Evolutionary conservation across 805 yeast genomes (phyloP), one percentile per base, ranked within the genome.

Genomic region (Yarrowia sp.): DNA sequence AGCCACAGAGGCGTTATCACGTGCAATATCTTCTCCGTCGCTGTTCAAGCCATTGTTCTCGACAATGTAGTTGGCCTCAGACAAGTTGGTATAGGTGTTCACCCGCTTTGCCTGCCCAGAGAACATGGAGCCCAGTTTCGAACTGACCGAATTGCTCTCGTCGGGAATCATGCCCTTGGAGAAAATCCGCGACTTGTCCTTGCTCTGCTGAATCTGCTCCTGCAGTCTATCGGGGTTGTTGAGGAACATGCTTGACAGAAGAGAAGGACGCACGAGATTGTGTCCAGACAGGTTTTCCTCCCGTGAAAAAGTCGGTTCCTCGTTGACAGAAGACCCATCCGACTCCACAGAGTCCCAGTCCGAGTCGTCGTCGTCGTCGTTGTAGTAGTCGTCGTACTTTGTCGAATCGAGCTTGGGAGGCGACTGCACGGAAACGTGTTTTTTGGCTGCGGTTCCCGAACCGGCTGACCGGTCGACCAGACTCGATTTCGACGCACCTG

Each of bases 311-410:
- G 73, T 63, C 52, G 75, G 67, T 32, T 70, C 70, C 63, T 78
- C 78, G 58, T 75, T 79, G 67, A 74, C 73, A 1, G 76, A 73
- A 7, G 75, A 72, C 15, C 73, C 76, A 32, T 74, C 74, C 45
- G 75, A 78, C 38, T 78, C 81, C 10, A 77, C 79, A 5, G 79
- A 77, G 68, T 78, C 81, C 81, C 81, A 79, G 41, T 74, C 79
- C 2, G 77, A 77, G 26, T 76, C 80, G 45, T 75, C 76, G 10
- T 72, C 77, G 16, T 73, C 79, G 14, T 71, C 73, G 50, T 73
- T 74, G 50, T 74, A 74, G 43, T 73, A 73, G 15, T 68, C 70
- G 53, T 70, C 73, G 26, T 71, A 63, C 32, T 63, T 63, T 1
- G 67, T 63, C 10, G 67, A 48, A 40, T 63, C 56, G 8, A 63